Conservation (phyloP, 768 basidiomycete genomes). For the Rhizopogon sp. region DNA sequence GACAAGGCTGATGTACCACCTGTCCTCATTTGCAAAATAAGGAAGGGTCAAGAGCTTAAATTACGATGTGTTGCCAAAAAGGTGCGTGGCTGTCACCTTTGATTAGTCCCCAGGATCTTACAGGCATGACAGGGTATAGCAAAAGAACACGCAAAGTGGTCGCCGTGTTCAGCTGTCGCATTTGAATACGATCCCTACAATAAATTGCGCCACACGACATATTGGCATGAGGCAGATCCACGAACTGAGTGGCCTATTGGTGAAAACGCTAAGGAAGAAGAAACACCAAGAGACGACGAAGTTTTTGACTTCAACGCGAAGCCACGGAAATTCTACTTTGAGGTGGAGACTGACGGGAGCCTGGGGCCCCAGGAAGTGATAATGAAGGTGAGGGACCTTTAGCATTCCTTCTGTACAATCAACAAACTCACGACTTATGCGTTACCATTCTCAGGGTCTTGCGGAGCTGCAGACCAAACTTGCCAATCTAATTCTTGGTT, state of each 20-base stretch:
- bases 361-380: constrained; percentile 85
- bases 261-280: constrained; percentile 82
- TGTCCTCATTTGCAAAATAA: constrained; percentile 85
- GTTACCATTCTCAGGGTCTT: constrained; percentile 50
- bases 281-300: constrained; percentile 72
- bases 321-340: constrained; percentile 88
- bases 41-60: constrained; percentile 89
- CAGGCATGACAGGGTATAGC: constrained; percentile 73
- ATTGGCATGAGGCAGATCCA: constrained; percentile 87
- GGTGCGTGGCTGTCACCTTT: constrained; percentile 38
- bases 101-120: neutral
- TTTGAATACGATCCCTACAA: constrained; percentile 99
- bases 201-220: constrained; percentile 89
- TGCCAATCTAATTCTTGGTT: constrained; percentile 70
- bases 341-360: constrained; percentile 93
- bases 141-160: constrained; percentile 99
- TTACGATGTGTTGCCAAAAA: constrained; percentile 89
- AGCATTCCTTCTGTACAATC: neutral
- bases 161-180: constrained; percentile 88
- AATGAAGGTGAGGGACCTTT: constrained; percentile 54
- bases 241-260: constrained; percentile 89
- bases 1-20: constrained; percentile 61
- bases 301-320: constrained; percentile 86
- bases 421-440: neutral
- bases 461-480: constrained; percentile 76